phyloP scores from a whole-genome alignment of 148 eudicot genomes.

The Polygonum aviculare region DNA sequence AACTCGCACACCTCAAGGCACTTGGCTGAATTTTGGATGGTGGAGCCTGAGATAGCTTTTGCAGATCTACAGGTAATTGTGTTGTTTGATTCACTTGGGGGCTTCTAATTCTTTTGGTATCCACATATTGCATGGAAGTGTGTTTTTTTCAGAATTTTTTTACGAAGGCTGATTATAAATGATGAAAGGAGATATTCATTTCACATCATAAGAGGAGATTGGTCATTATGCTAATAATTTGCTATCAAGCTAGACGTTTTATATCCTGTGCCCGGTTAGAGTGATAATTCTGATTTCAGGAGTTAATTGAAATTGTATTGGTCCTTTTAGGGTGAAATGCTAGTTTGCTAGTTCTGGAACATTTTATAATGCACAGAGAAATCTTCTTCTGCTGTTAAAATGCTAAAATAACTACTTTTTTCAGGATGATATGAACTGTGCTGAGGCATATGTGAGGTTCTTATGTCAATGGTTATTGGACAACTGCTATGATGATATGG shows the following conservation, averaged over 20 bases:
- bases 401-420: neutral
- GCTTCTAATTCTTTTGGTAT: no score
- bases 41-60: slow-evolving; percentile 95
- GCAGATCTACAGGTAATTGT: slow-evolving; percentile 71
- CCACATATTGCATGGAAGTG: neutral
- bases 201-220: no score
- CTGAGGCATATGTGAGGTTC: slow-evolving; percentile 82
- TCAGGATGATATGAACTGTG: slow-evolving; percentile 96
- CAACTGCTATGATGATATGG: slow-evolving; percentile 93
- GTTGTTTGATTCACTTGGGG: neutral
- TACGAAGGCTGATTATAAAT: no score
- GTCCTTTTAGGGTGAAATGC: neutral
- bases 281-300: neutral
- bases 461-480: slow-evolving; percentile 85
- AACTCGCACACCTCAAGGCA: slow-evolving; percentile 91
- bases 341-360: neutral
- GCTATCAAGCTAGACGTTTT: neutral
- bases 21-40: slow-evolving; percentile 99
- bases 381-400: no score
- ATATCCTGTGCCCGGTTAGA: neutral
- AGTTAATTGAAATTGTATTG: no score
- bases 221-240: no score
- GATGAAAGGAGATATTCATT: no score
- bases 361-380: no score
- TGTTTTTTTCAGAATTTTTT: no score